Conservation (phyloP, 2,329 filamentous ascomycete genomes). For the Paracoccidioides brasiliensis region DNA sequence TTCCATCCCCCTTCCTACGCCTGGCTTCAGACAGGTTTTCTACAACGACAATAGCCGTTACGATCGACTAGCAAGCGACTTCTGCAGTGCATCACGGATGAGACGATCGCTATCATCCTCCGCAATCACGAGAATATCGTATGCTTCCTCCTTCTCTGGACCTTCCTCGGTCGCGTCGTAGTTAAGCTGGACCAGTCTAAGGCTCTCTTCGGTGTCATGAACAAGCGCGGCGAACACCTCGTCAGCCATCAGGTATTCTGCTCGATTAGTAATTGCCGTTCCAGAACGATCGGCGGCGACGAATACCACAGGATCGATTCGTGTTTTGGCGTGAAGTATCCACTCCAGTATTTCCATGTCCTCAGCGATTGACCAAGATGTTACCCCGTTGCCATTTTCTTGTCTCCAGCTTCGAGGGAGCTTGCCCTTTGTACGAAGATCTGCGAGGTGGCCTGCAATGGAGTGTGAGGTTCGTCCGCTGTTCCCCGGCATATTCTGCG, state of each 20-base stretch:
- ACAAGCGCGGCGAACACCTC: constrained; percentile 4
- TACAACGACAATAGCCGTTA: background rate
- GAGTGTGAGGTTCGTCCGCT: constrained; percentile 2
- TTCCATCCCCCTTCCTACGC: background rate
- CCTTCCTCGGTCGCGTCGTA: constrained; percentile 3
- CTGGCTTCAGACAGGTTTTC: background rate
- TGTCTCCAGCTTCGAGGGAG: constrained; percentile 9
- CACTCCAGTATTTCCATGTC: constrained; percentile 12
- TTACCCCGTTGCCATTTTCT: background rate
- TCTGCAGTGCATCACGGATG: background rate
- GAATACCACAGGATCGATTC: constrained; percentile 11
- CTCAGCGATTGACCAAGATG: constrained; percentile 10
- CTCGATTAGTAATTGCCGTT: constrained; percentile 6
- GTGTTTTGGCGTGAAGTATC: constrained; percentile 8
- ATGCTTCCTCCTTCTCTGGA: background rate
- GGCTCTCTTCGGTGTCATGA: constrained; percentile 3
- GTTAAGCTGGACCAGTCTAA: constrained; percentile 2
- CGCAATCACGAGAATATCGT: background rate
- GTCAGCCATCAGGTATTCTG: constrained; percentile 9
- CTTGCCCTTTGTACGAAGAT: constrained; percentile 6
- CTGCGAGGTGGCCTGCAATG: constrained; percentile 7
- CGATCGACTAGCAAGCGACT: background rate
- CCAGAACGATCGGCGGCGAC: constrained; percentile 9
- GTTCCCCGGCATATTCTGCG: constrained; percentile 7
- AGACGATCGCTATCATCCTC: background rate